phyloP scores from a whole-genome alignment of 2,329 filamentous ascomycete genomes.

The Truncatella angustata region DNA sequence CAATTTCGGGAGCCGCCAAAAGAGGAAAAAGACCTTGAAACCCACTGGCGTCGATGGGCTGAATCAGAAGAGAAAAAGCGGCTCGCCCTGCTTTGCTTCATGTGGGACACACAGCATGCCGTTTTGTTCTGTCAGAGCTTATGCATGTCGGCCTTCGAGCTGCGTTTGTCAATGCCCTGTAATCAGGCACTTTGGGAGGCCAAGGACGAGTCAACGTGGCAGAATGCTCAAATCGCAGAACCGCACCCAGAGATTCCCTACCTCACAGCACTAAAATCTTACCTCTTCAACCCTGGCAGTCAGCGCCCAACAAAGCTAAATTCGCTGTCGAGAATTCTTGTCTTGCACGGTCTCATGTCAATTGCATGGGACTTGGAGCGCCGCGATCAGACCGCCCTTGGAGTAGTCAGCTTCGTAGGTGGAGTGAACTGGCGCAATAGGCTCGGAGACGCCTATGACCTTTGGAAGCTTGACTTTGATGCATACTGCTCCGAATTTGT shows the following conservation, averaged over 20 bases:
- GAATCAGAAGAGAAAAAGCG: slow-evolving; percentile 58
- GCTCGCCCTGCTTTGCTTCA: slow-evolving; percentile 59
- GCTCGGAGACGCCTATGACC: slow-evolving; percentile 51
- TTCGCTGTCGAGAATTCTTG: slow-evolving; percentile 48
- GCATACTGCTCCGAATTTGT: slow-evolving; percentile 41
- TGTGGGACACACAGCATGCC: slow-evolving; percentile 66
- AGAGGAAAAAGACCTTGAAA: slow-evolving; percentile 37
- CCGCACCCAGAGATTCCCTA: slow-evolving; percentile 35
- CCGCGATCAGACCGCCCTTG: slow-evolving; percentile 59
- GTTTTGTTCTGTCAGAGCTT: slow-evolving; percentile 65
- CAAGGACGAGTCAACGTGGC: slow-evolving; percentile 49
- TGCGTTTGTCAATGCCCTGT: slow-evolving; percentile 56
- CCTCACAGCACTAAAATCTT: slow-evolving; percentile 53
- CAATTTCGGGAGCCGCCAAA: slow-evolving; percentile 23
- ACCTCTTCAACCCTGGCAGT: slow-evolving; percentile 43
- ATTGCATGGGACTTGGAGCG: slow-evolving; percentile 61
- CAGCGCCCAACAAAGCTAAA: slow-evolving; percentile 41
- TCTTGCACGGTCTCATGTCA: slow-evolving; percentile 62
- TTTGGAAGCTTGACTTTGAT: slow-evolving; percentile 59
- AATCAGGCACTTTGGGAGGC: slow-evolving; percentile 57
- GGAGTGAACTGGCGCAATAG: slow-evolving; percentile 44
- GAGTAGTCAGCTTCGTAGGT: slow-evolving; percentile 30
- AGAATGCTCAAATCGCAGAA: slow-evolving; percentile 35
- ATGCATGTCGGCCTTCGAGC: slow-evolving; percentile 64
- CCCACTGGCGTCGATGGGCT: slow-evolving; percentile 51